phyloP scores from a whole-genome alignment of 352 stramenopile genomes.

The Phytophthora cajani region DNA sequence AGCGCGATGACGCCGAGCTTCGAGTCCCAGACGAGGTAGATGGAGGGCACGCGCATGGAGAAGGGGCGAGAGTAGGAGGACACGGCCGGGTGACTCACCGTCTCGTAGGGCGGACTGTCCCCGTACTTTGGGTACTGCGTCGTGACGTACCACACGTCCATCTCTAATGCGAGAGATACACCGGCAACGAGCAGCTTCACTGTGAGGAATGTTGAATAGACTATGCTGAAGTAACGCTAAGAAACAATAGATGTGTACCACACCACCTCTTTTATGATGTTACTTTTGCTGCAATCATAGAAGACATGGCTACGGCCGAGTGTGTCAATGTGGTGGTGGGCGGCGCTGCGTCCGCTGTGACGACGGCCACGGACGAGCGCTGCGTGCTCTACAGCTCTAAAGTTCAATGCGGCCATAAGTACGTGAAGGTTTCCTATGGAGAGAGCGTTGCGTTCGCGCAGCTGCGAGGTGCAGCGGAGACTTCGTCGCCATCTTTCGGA shows the following conservation, averaged over 20 bases:
- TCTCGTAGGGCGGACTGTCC: constrained; percentile 63
- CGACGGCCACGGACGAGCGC: constrained; percentile 25
- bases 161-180: constrained; percentile 27
- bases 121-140: constrained; percentile 64
- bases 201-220: constrained; percentile 1
- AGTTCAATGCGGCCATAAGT: constrained; percentile 15
- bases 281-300: constrained; percentile 7
- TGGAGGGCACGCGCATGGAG: constrained; percentile 63
- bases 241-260: constrained; percentile 8
- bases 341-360: constrained; percentile 1
- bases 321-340: neutral
- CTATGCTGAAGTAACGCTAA: constrained; percentile 9
- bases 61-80: constrained; percentile 53
- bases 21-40: constrained; percentile 77
- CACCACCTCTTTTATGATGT: neutral
- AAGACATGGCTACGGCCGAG: constrained; percentile 28
- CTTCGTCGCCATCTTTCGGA: constrained; percentile 31
- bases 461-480: constrained; percentile 12
- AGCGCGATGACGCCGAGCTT: constrained; percentile 73
- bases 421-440: constrained; percentile 21
- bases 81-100: constrained; percentile 60
- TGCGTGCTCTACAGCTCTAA: constrained; percentile 38
- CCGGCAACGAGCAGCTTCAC: neutral
- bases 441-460: constrained; percentile 28
- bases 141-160: constrained; percentile 81